Percentiles rank a stretch among this genome's conserved stretches.
Conservation (phyloP, 2,329 filamentous ascomycete species). For the Aspergillus jensenii region DNA sequence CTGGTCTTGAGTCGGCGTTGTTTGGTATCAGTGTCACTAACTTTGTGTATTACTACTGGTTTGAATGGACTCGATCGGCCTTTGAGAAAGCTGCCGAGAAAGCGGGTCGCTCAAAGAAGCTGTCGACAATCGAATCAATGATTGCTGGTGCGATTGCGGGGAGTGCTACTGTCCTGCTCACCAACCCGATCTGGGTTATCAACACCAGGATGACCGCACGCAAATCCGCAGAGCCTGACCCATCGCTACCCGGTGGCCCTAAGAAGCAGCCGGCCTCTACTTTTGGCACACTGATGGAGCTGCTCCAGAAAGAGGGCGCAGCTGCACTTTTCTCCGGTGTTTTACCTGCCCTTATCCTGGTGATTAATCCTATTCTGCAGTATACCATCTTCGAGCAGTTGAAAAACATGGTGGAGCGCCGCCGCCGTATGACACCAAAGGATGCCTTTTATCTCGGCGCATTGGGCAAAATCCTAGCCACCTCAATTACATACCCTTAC, state of each 20-base stretch:
- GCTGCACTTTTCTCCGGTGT: conserved; percentile 87
- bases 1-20: conserved; percentile 87
- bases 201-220: conserved; percentile 98
- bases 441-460: conserved; percentile 91
- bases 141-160: conserved; percentile 91
- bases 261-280: conserved; percentile 65
- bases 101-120: conserved; percentile 72
- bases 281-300: conserved; percentile 73
- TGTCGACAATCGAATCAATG: conserved; percentile 92
- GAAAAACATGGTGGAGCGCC: conserved; percentile 84
- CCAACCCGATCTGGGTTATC: conserved; percentile 98
- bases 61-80: conserved; percentile 89
- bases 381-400: conserved; percentile 99
- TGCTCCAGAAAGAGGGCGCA: conserved; percentile 82
- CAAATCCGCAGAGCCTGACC: conserved; percentile 57
- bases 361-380: conserved; percentile 97
- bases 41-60: conserved; percentile 99
- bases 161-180: conserved; percentile 89
- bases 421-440: conserved; percentile 73
- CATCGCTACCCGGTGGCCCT: conserved; percentile 39
- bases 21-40: conserved; percentile 99
- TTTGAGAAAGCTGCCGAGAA: conserved; percentile 75
- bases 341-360: conserved; percentile 85
- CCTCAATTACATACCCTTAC: conserved; percentile 93
- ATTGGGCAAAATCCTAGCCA: conserved; percentile 90